These are phyloP conservation scores for Aspergillus sp. DNA, from an alignment of 2,329 filamentous ascomycete species.

Conservation along the genomic window DNA sequence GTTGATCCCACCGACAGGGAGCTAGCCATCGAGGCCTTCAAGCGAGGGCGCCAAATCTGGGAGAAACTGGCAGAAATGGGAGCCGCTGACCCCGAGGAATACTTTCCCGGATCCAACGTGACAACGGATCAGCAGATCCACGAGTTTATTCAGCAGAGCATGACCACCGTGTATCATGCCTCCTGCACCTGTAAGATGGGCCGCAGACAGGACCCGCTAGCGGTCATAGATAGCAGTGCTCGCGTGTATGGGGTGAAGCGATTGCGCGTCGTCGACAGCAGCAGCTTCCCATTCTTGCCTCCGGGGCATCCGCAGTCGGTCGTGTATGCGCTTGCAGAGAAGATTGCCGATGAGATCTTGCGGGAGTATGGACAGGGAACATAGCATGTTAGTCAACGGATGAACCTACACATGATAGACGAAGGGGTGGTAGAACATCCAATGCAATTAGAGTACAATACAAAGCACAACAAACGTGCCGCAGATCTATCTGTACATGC, in stretches of 20 bases:
- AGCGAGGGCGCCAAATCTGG: conserved; percentile 41
- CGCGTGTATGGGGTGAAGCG: conserved; percentile 30
- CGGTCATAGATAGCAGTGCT: conserved; percentile 34
- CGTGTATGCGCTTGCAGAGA: conserved; percentile 41
- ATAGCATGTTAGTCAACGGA: too few species aligned
- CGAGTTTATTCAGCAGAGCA: conserved; percentile 22
- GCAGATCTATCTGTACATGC: conserved; percentile 35
- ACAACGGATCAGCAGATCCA: conserved; percentile 44
- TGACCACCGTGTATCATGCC: conserved; percentile 34
- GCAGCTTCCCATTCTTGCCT: conserved; percentile 31
- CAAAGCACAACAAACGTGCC: conserved; percentile 26
- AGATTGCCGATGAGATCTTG: conserved; percentile 30
- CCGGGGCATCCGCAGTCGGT: conserved; percentile 39
- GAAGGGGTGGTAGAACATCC: conserved; percentile 4
- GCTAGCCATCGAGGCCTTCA: conserved; percentile 42
- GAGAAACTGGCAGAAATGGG: conserved; percentile 17
- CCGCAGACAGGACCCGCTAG: conserved; percentile 24
- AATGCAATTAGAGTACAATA: conserved; percentile 31
- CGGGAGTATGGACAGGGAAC: not conserved
- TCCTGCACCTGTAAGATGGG: conserved; percentile 42
- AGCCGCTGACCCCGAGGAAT: conserved; percentile 27
- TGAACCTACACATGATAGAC: not conserved
- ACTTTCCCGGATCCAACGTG: conserved; percentile 35
- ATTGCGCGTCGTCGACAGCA: conserved; percentile 35
- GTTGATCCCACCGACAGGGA: conserved; percentile 37